A percentile compares a stretch with the other conserved stretches of the same genome.
phyloP scores from a whole-genome alignment of 495 filamentous ascomycete genomes.

The Patellaria atrata region DNA sequence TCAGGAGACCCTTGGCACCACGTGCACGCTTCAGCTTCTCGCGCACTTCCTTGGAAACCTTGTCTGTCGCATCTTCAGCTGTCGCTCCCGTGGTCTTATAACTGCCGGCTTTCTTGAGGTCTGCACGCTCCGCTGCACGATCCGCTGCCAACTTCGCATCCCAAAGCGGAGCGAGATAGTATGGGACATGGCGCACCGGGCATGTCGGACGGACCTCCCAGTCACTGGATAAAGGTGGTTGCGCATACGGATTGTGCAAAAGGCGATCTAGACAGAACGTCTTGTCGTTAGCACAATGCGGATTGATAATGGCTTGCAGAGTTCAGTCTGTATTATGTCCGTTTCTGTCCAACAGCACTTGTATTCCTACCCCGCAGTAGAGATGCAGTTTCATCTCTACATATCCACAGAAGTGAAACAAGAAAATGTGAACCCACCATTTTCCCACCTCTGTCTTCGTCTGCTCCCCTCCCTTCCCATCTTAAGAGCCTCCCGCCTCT shows the following conservation, averaged over 20 bases:
- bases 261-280: conserved; percentile 62
- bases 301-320: neutral
- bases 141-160: conserved; percentile 50
- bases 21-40: conserved; percentile 54
- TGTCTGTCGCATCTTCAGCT: conserved; percentile 27
- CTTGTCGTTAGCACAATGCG: neutral
- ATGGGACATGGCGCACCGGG: conserved; percentile 62
- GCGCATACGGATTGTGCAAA: conserved; percentile 69
- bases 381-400: too few relatives aligned
- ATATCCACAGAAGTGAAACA: too few relatives aligned
- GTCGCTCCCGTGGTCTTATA: conserved; percentile 18
- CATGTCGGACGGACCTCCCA: conserved; percentile 70
- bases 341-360: neutral
- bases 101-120: conserved; percentile 27
- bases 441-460: conserved; percentile 84
- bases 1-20: conserved; percentile 37
- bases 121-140: conserved; percentile 18
- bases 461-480: conserved; percentile 89
- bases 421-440: too few relatives aligned
- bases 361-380: neutral
- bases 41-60: conserved; percentile 46
- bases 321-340: neutral
- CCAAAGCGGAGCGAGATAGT: conserved; percentile 80
- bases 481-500: conserved; percentile 61
- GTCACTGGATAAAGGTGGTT: conserved; percentile 66